Base-by-base conservation (phyloP, 352 stramenopile species). In the Globisporangium acanthophoron region DNA sequence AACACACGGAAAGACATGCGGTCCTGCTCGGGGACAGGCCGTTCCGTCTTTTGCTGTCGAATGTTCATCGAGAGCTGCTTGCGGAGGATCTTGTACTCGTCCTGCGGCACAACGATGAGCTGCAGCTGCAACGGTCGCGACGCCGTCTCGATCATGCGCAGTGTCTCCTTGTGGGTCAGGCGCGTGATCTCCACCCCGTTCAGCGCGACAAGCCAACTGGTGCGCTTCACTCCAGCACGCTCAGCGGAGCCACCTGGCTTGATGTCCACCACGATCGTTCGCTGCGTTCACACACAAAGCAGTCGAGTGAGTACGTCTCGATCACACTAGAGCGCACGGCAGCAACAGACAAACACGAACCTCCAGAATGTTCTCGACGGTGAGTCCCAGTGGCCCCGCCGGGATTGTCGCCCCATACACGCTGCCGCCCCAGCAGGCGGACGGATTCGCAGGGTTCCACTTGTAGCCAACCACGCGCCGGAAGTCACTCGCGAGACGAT, bases 331-430 rank as follows among this genome's bases (percentile, higher is more conserved):
- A 41, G 0, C 11, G 8, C 3, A 15, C 35, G 35, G 11, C 35
- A 41, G 33, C 33, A 54, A 5, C 43, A 24, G 13, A 8, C 21
- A n/a, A 4, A 15, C 11, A 61, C 68, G 21, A 61, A 85, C 73
- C 71, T 94, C 85, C 9, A 93, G 54, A 31, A 94, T 91, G 39
- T 96, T 96, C 57, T 96, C 86, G n/a, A 96, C 86, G 0, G 86
- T 96, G 27, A 96, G 72, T 20, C 86, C 86, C 33, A 96, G 69
- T 1, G 86, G 82, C 1, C 86, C 86, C 1, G 83, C 70, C n/a
- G 86, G 86, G 60, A 96, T 91, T 5, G 71, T 85, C 13, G 80
- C 84, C 9, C 67, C 52, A 46, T 96, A 96, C 15, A 77, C 65
- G 5, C 77, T 76, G 15, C 59, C 71, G 29, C 74, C 73, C 67